These are phyloP conservation scores for Lentinus tigrinus DNA, from an alignment of 768 basidiomycete genomes.

Conservation along the genomic window DNA sequence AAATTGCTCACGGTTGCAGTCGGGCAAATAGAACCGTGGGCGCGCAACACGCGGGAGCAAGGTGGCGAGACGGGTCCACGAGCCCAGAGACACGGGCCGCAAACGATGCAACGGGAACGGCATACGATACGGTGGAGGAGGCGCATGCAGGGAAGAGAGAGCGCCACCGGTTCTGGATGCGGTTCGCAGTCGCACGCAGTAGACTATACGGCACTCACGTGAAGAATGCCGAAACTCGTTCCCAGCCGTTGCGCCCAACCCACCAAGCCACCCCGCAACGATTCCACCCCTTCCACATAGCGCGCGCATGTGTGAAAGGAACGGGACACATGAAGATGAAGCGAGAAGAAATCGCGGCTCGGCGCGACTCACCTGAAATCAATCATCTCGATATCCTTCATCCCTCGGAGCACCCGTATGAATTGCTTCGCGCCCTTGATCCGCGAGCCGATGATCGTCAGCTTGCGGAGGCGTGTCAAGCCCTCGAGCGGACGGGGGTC, in stretches of 20 bases:
- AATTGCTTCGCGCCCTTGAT: conserved; percentile 73
- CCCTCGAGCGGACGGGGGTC: conserved; percentile 67
- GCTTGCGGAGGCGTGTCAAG: conserved; percentile 72
- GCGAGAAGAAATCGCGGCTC: not conserved
- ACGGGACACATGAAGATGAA: not conserved
- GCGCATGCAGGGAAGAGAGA: not conserved
- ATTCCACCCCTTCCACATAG: not conserved
- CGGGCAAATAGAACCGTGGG: not conserved
- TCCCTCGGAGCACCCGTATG: conserved; percentile 65
- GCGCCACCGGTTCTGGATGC: not conserved
- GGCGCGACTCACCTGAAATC: conserved; percentile 71
- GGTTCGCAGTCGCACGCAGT: not conserved
- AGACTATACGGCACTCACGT: not conserved
- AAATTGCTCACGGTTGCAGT: not conserved
- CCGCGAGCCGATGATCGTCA: conserved; percentile 84
- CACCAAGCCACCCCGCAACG: not conserved
- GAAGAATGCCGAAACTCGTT: not conserved
- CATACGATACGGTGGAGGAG: not conserved
- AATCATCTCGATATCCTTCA: conserved; percentile 82
- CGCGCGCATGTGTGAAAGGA: not conserved
- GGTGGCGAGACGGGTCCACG: not conserved
- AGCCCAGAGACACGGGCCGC: not conserved
- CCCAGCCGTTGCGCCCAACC: not conserved
- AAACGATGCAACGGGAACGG: not conserved
- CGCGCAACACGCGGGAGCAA: not conserved